A percentile compares a stretch with the other conserved stretches of the same genome.
phyloP scores from a whole-genome alignment of 345 rosid genomes.

The Erysimum cheiranthoides region DNA sequence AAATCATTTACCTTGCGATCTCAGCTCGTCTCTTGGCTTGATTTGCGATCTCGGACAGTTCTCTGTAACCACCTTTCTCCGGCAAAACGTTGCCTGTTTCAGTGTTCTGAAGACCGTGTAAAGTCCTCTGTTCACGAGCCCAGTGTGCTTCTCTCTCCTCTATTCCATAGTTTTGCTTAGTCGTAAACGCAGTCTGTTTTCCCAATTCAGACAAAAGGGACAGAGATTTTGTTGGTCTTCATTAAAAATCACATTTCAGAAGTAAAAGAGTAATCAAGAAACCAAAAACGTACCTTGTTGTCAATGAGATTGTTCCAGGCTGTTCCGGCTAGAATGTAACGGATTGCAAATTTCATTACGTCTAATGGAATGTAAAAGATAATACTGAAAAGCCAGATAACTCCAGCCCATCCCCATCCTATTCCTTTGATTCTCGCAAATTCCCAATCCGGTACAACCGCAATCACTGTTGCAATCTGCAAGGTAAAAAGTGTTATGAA shows the following conservation, averaged over 20 bases:
- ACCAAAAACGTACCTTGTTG: slow-evolving; percentile 62
- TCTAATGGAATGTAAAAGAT: slow-evolving; percentile 83
- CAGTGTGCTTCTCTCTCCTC: slow-evolving; percentile 95
- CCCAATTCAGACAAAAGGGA: not conserved
- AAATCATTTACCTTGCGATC: slow-evolving; percentile 67
- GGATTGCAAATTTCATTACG: slow-evolving; percentile 70
- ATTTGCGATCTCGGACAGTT: slow-evolving; percentile 82
- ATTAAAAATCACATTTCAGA: not conserved
- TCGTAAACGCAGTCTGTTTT: slow-evolving; percentile 81
- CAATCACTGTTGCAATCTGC: slow-evolving; percentile 77
- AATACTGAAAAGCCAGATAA: slow-evolving; percentile 82
- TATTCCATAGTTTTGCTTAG: slow-evolving; percentile 84
- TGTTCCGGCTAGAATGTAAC: slow-evolving; percentile 78
- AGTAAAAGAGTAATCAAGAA: not conserved
- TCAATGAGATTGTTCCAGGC: slow-evolving; percentile 82
- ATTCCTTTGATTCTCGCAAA: slow-evolving; percentile 80
- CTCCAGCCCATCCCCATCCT: slow-evolving; percentile 97
- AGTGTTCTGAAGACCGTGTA: slow-evolving; percentile 79
- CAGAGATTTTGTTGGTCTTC: not conserved
- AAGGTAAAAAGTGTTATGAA: slow-evolving; percentile 22
- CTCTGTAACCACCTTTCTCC: slow-evolving; percentile 72
- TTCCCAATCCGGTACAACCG: slow-evolving; percentile 70
- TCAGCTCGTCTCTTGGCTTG: slow-evolving; percentile 91
- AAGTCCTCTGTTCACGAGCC: slow-evolving; percentile 84
- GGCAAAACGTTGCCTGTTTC: slow-evolving; percentile 52